Evolutionary conservation across 768 basidiomycete species (phyloP).

Genomic region (Coprinopsis strossmayeri): DNA sequence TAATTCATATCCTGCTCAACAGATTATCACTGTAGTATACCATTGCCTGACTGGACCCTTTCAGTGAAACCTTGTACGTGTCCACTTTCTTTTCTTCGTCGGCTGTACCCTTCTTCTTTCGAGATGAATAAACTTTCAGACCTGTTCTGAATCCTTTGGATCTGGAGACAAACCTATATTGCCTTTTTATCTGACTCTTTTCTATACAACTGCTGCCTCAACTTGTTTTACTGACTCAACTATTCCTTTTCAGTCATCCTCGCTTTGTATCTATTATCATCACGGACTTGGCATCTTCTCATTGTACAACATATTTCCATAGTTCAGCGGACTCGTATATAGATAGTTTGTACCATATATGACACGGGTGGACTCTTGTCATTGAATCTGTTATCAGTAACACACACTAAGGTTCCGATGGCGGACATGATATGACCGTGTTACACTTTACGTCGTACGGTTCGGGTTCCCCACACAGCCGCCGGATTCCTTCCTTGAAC

Average conservation of each 20-base stretch:
- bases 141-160: constrained; percentile 51
- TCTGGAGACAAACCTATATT: constrained; percentile 53
- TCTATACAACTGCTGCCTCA: background rate
- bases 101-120: constrained; percentile 15
- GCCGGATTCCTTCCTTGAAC: too few relatives aligned
- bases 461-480: too few relatives aligned
- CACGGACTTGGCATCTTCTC: background rate
- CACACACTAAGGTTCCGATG: too few relatives aligned
- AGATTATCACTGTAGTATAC: too few relatives aligned
- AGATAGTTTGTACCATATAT: background rate
- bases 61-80: constrained; percentile 28
- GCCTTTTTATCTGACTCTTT: constrained; percentile 39
- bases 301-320: background rate
- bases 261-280: background rate
- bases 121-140: constrained; percentile 54
- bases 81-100: constrained; percentile 6
- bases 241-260: background rate
- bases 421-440: too few relatives aligned
- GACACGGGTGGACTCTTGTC: too few relatives aligned
- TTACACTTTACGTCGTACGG: too few relatives aligned
- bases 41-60: too few relatives aligned
- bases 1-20: background rate
- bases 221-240: background rate
- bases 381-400: too few relatives aligned
- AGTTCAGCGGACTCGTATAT: background rate